Evolutionary conservation across 2,329 filamentous ascomycete species (phyloP).

Genomic region (Penicillium sumatraense): DNA sequence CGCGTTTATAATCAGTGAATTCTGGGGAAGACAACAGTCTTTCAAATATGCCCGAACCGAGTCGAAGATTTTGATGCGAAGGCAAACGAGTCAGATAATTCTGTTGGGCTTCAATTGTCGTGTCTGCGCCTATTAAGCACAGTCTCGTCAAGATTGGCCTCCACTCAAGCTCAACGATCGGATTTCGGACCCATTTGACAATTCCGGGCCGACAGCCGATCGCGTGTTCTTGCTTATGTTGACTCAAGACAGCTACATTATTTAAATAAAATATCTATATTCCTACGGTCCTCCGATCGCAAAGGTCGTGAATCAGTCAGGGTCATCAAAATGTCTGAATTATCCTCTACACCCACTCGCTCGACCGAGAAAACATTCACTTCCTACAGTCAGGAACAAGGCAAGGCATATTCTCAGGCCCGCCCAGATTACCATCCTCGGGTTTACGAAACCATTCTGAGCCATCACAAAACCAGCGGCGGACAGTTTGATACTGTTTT

Average conservation of each 20-base stretch:
- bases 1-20: background rate
- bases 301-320: no score
- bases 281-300: no score
- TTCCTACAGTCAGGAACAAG: slow-evolving; percentile 23
- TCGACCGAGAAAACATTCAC: slow-evolving; percentile 25
- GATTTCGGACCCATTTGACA: background rate
- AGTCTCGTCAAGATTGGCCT: background rate
- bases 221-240: background rate
- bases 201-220: background rate
- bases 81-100: background rate
- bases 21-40: background rate
- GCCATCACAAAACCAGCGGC: slow-evolving; percentile 53
- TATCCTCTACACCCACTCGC: slow-evolving; percentile 5
- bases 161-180: background rate
- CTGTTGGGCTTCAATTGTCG: background rate
- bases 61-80: background rate
- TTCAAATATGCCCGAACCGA: no score
- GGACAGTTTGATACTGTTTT: slow-evolving; percentile 52
- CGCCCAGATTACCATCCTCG: slow-evolving; percentile 53
- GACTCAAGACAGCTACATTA: background rate
- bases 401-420: slow-evolving; percentile 46
- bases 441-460: slow-evolving; percentile 53
- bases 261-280: no score
- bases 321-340: slow-evolving; percentile 4
- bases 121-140: background rate